Base-by-base conservation (phyloP, 495 filamentous ascomycete genomes). In the Hypoxylon perforatum region DNA sequence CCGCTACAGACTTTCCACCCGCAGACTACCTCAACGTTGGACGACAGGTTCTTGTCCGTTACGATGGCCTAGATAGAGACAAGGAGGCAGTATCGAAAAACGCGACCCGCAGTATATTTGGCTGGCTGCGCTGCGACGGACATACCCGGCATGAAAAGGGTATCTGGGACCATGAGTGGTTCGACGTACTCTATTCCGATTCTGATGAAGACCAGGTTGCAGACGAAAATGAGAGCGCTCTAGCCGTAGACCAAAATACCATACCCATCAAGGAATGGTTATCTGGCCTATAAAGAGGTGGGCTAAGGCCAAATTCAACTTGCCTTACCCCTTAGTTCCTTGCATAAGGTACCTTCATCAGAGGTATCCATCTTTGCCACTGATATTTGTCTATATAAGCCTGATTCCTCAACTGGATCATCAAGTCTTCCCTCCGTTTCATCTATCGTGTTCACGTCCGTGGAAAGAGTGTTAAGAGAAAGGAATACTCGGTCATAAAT, bases 41-140 rank as follows among this genome's bases (percentile, higher is more conserved):
- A 22, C 15, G n/a, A 22, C 42, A 45, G 19, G 15, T 45, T 5
- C 25, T 53, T 4, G 23, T 64, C 21, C 9, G 35, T n/a, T 64
- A 69, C 44, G 17, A 15, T 14, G 42, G 14, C 14, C 22, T 64
- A 23, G 25, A 69, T 18, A 25, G 28, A 14, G 54, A 64, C 17
- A 69, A 19, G 44, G 65, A 63, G 17, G 42, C 46, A 42, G 42
- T 45, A 22, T 69, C 65, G 11, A 54, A 59, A 39, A 60, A 69
- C 33, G 42, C 60, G 7, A 69, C 54, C 2, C 60, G 53, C 21
- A 60, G 33, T 7, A 60, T 69, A 17, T 58, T 68, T 28, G 17
- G 39, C 30, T 21, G 57, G 67, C 1, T 70, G 39, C 28, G 52
- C 46, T 45, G 10, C 15, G 42, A 45, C 8, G 42, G 42, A 45